A percentile compares a stretch with the other conserved stretches of the same genome.
Conservation (phyloP, 371 early-diverging fungal genomes). For the Rhizopus arrhizus region DNA sequence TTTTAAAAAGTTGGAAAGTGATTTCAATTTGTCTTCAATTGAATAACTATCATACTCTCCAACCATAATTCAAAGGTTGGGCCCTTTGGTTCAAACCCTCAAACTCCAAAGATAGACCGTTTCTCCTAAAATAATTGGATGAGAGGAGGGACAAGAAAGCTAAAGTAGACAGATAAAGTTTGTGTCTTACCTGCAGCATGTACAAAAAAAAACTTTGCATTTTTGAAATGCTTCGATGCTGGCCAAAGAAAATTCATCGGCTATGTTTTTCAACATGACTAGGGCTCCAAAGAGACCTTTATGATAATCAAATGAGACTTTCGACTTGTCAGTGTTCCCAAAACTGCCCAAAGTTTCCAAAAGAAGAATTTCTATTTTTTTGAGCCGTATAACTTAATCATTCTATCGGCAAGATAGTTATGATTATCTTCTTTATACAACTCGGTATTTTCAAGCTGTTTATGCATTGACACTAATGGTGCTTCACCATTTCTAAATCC, state of each 20-base stretch:
- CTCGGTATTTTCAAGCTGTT: conserved; percentile 14
- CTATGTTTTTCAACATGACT: no score
- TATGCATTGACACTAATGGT: conserved; percentile 8
- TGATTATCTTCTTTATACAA: conserved; percentile 12
- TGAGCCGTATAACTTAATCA: conserved; percentile 10
- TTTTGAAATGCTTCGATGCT: conserved; percentile 5
- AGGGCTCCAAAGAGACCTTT: no score
- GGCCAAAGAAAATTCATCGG: no score
- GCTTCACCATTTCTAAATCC: conserved; percentile 14
- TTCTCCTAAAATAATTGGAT: conserved; percentile 16
- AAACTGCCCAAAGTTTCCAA: conserved; percentile 12
- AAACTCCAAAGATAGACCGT: conserved; percentile 19
- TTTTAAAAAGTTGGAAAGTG: neutral
- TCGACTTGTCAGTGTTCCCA: no score
- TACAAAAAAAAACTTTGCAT: conserved; percentile 13
- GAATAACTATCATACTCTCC: no score
- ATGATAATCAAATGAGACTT: no score
- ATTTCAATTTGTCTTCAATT: neutral
- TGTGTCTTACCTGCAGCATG: conserved; percentile 22
- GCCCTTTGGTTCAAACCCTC: conserved; percentile 14
- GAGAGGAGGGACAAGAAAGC: conserved; percentile 9
- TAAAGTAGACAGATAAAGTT: conserved; percentile 8
- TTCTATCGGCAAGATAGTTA: conserved; percentile 18
- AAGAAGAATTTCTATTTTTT: conserved; percentile 10
- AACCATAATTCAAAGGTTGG: neutral